Percentiles rank a stretch among this genome's conserved stretches.
These are phyloP conservation scores for Skeletonema marinoi DNA, from an alignment of 108 stramenopile species.

Conservation along the genomic window DNA sequence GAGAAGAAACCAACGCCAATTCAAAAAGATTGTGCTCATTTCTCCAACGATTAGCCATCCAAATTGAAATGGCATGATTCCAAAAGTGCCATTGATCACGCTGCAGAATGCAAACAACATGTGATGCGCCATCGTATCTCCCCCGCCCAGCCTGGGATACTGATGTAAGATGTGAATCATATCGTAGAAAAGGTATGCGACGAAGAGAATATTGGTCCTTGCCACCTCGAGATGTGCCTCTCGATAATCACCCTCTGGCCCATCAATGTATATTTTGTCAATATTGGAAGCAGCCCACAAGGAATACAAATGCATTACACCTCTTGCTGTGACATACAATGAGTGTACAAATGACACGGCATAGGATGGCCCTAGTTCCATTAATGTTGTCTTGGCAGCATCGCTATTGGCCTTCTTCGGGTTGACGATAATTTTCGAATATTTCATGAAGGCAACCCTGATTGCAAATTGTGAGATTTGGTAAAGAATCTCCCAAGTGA, in stretches of 20 bases:
- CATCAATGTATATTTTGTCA: constrained; percentile 38
- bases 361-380: constrained; percentile 44
- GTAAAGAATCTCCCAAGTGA: constrained; percentile 27
- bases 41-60: constrained; percentile 47
- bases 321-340: constrained; percentile 34
- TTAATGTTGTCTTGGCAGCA: constrained; percentile 17
- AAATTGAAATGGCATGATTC: constrained; percentile 40
- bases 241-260: constrained; percentile 2
- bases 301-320: constrained; percentile 25
- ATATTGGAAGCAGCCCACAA: constrained; percentile 19
- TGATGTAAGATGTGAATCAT: constrained; percentile 29
- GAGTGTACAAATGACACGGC: constrained; percentile 39
- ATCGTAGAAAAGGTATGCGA: constrained; percentile 46
- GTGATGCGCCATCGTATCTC: constrained; percentile 46
- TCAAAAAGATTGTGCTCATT: constrained; percentile 44
- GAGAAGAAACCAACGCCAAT: constrained; percentile 40
- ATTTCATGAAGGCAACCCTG: background rate
- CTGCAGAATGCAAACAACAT: constrained; percentile 32
- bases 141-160: constrained; percentile 41
- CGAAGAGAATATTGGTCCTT: constrained; percentile 36
- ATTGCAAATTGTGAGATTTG: constrained; percentile 8
- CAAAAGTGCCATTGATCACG: constrained; percentile 39
- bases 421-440: background rate
- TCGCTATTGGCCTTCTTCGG: background rate
- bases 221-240: constrained; percentile 29